Percentiles rank a stretch among this genome's conserved stretches.
These are phyloP conservation scores for Pulveroboletus ravenelii DNA, from an alignment of 768 basidiomycete genomes.

Conservation along the genomic window DNA sequence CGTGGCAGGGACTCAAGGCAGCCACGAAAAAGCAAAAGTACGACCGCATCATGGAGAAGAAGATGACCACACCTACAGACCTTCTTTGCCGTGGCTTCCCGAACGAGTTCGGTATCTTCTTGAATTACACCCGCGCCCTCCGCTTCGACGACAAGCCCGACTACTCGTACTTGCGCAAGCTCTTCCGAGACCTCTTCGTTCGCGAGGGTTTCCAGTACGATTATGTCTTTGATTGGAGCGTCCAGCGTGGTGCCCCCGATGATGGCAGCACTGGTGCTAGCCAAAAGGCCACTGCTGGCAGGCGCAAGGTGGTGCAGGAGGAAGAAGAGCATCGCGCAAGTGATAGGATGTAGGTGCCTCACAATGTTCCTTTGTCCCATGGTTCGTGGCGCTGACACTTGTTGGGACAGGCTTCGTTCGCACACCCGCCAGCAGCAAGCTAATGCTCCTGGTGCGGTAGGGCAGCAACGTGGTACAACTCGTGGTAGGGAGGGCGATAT, in stretches of 20 bases:
- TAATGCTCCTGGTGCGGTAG: conserved; percentile 45
- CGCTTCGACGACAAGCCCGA: conserved; percentile 99
- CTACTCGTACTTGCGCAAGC: conserved; percentile 98
- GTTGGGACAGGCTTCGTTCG: conserved; percentile 65
- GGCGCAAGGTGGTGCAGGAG: conserved; percentile 80
- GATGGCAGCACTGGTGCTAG: conserved; percentile 58
- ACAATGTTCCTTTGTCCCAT: conserved; percentile 13
- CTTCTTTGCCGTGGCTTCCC: conserved; percentile 99
- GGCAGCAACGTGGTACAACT: conserved; percentile 39
- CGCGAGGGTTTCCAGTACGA: conserved; percentile 99
- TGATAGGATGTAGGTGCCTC: conserved; percentile 69
- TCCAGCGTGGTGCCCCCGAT: conserved; percentile 70
- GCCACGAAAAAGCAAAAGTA: conserved; percentile 99
- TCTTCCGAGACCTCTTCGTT: conserved; percentile 97
- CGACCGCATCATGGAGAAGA: conserved; percentile 99
- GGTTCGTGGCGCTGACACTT: conserved; percentile 13
- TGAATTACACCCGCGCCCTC: conserved; percentile 98
- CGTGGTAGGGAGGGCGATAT: conserved; percentile 43
- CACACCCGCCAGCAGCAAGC: conserved; percentile 77
- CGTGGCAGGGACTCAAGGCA: conserved; percentile 99
- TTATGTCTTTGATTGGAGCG: conserved; percentile 99
- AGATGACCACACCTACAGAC: conserved; percentile 99
- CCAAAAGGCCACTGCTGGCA: conserved; percentile 56
- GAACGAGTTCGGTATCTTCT: conserved; percentile 98
- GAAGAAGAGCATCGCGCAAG: conserved; percentile 80